Evolutionary conservation across 129 eudicot genomes (phyloP).

Genomic region (Daucus carota): DNA sequence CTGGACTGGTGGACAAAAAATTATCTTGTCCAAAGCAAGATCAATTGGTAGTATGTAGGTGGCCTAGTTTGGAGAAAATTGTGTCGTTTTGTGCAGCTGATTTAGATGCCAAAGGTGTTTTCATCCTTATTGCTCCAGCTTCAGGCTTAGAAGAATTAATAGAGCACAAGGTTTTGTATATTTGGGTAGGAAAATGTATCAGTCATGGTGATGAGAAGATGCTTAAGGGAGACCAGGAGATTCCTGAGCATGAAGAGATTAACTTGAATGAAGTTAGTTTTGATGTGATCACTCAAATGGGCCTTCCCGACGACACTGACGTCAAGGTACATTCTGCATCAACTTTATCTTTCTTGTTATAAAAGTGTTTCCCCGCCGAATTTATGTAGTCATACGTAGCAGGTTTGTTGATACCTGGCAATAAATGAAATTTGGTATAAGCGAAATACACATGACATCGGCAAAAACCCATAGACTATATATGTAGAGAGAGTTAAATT

Average conservation of each 20-base stretch:
- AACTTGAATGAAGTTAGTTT: slow-evolving; percentile 34
- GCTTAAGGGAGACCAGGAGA: slow-evolving; percentile 20
- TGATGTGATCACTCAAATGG: slow-evolving; percentile 39
- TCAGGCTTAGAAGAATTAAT: slow-evolving; percentile 18
- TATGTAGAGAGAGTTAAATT: not conserved
- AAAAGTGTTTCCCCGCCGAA: not conserved
- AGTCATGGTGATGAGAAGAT: slow-evolving; percentile 17
- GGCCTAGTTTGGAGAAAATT: slow-evolving; percentile 62
- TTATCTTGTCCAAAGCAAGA: slow-evolving; percentile 13
- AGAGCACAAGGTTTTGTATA: slow-evolving; percentile 38
- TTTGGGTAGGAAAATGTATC: slow-evolving; percentile 63
- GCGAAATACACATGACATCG: not conserved
- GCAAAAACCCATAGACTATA: not conserved
- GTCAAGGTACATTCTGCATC: slow-evolving; percentile 36
- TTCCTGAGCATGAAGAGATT: slow-evolving; percentile 30
- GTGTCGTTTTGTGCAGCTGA: slow-evolving; percentile 27
- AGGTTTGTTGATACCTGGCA: not conserved
- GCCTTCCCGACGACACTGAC: slow-evolving; percentile 31
- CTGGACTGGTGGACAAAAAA: slow-evolving; percentile 8
- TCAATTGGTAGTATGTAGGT: slow-evolving; percentile 39
- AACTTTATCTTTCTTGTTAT: not conserved
- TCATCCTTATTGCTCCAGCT: slow-evolving; percentile 33
- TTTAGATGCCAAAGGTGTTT: slow-evolving; percentile 40
- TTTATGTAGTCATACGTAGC: not conserved
- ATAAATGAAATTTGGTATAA: not conserved